Evolutionary conservation across 805 yeast species (phyloP).

Genomic region (Saccharomycopsis sp.): DNA sequence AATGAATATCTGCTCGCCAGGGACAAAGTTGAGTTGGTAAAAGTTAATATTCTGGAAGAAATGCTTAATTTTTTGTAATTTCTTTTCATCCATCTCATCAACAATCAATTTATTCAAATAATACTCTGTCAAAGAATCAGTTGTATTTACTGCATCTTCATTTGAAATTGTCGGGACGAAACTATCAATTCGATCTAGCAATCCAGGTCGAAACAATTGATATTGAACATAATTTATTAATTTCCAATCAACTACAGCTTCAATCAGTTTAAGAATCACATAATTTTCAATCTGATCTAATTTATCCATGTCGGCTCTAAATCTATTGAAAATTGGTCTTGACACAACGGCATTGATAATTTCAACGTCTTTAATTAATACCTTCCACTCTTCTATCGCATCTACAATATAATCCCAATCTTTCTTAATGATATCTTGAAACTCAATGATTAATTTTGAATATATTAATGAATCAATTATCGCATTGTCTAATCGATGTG

Average conservation of each 20-base stretch:
- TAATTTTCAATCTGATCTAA: not conserved
- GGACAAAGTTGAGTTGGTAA: too few species aligned
- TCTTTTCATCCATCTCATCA: not conserved
- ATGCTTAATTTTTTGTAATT: not conserved
- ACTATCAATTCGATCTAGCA: not conserved
- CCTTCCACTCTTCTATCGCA: not conserved
- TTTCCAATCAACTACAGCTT: not conserved
- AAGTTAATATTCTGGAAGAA: not conserved
- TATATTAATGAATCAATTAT: too few species aligned
- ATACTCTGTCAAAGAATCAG: not conserved
- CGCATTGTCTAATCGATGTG: too few species aligned
- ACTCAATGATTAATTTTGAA: too few species aligned
- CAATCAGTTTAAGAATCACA: not conserved
- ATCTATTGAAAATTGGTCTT: not conserved
- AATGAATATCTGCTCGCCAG: not conserved
- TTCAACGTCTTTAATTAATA: not conserved
- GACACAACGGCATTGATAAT: not conserved
- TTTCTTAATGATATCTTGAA: too few species aligned
- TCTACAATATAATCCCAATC: too few species aligned
- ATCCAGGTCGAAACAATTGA: not conserved
- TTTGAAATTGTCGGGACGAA: not conserved
- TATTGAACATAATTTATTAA: not conserved
- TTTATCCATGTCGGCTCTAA: not conserved
- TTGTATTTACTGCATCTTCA: not conserved
- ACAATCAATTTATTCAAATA: not conserved